Base-by-base conservation (phyloP, 1,139 yeast genomes). In the Lodderomyces metapsilosis region DNA sequence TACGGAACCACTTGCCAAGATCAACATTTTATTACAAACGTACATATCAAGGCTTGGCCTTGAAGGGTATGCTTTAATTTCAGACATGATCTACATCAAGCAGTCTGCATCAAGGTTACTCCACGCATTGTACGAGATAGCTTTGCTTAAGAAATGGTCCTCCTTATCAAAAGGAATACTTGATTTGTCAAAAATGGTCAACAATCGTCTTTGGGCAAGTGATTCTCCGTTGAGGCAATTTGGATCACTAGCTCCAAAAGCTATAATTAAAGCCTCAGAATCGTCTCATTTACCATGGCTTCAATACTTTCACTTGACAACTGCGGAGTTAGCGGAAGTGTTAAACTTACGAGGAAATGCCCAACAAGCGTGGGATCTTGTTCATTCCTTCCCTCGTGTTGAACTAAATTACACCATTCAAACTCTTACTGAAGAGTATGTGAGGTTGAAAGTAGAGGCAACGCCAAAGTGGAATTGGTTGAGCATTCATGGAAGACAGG, bases 101-200 rank as follows among this genome's bases (percentile, higher is more conserved):
- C 98, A 92, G 59, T 88, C 95, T 30, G 98, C 97, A 0, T 95
- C 95, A 5, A 76, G 99, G 57, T 63, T 94, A 34, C 68, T 91
- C 41, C 68, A 97, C 41, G 98, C 98, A 0, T 76, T 94, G 49
- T 83, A 78, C 57, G 97, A 92, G 56, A 79, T 92, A 20, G 77
- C 88, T 8, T 53, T 88, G 37, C 70, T 75, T 40, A 86, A 82
- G 51, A 76, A 77, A 7, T 89, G 96, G 95, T 75, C 96, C 0
- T 61, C 71, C 7, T 62, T 87, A 16, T 71, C 95, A 0, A 76
- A 75, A 48, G 49, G 66, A 1, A 60, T 86, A 1, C 68, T 89
- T 10, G 80, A 80, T 43, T 52, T 91, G 23, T 84, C 92, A 56
- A 86, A 88, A 52, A 84, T 87, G 82, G 84, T 88, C 13, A 95